Base-by-base conservation (phyloP, 352 stramenopile species). In the Phytophthora sojae region DNA sequence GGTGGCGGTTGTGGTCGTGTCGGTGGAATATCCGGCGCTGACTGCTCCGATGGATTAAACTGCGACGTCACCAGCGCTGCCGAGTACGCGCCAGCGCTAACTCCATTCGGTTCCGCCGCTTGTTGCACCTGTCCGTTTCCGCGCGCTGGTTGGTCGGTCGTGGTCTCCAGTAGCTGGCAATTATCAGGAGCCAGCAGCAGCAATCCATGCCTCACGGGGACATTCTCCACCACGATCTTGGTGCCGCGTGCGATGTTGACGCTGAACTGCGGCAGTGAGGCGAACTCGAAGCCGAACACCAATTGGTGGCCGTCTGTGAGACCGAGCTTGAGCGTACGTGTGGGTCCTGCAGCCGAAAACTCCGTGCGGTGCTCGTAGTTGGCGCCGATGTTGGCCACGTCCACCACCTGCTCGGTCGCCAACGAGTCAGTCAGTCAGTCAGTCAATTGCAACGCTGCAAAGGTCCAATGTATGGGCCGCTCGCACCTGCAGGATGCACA, bases 291-390 rank as follows among this genome's bases (percentile, higher is more conserved):
- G 26, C 81, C 89, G 52, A 82, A 95, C 0, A 86, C 80, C 47
- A 92, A 69, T 76, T 94, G 86, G 52, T 91, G 69, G 9, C 87
- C 89, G 61, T 96, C 87, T 12, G 87, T 96, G 37, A 96, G 80
- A 57, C 82, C 85, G n/a, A 96, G 57, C 56, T 96, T 96, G 30
- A 96, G 89, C 59, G 87, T 93, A 12, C 87, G 83, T 52, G 85
- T 82, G 5, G 82, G 72, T 23, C 84, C 83, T n/a, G 77, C 80
- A 45, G 61, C n/a, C 11, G 71, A 68, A 52, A 92, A 83, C 45
- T 96, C 84, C 4, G 81, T 92, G 37, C 87, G 80, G 52, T 90
- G 78, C 66, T 94, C 85, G 35, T 83, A 84, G 64, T 79, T 93
- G n/a, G 87, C 86, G 42, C 82, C 85, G 59, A 96, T 88, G 51